phyloP scores from a whole-genome alignment of 345 rosid species.

The Raphanus raphanistrum region DNA sequence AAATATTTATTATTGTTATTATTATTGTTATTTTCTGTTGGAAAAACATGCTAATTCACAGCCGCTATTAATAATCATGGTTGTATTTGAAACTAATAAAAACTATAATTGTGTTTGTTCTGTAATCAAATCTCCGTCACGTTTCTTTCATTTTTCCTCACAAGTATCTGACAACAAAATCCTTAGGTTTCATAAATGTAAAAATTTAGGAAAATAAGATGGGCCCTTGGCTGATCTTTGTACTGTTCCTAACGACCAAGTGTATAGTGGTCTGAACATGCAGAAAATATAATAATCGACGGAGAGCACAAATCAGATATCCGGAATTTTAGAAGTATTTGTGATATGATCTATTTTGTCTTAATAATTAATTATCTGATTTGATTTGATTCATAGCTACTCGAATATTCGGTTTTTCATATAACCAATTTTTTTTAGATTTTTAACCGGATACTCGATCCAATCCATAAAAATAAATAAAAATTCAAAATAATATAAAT shows the following conservation, averaged over 20 bases:
- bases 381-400: too few relatives aligned
- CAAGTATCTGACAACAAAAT: constrained; percentile 1
- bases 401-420: too few relatives aligned
- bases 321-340: too few relatives aligned
- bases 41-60: not conserved
- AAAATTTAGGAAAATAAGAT: not conserved
- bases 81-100: not conserved
- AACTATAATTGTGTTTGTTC: not conserved
- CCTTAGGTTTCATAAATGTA: not conserved
- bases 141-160: not conserved
- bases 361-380: too few relatives aligned
- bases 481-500: too few relatives aligned
- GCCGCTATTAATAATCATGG: not conserved
- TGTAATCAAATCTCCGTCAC: not conserved
- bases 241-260: not conserved
- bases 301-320: too few relatives aligned
- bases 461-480: too few relatives aligned
- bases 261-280: not conserved
- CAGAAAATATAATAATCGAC: not conserved
- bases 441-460: too few relatives aligned
- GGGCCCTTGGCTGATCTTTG: not conserved
- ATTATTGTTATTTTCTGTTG: not conserved
- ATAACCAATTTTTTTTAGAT: too few relatives aligned
- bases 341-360: too few relatives aligned
- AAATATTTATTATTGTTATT: not conserved